phyloP scores from a whole-genome alignment of 768 basidiomycete species.

The Dentipellis fragilis region DNA sequence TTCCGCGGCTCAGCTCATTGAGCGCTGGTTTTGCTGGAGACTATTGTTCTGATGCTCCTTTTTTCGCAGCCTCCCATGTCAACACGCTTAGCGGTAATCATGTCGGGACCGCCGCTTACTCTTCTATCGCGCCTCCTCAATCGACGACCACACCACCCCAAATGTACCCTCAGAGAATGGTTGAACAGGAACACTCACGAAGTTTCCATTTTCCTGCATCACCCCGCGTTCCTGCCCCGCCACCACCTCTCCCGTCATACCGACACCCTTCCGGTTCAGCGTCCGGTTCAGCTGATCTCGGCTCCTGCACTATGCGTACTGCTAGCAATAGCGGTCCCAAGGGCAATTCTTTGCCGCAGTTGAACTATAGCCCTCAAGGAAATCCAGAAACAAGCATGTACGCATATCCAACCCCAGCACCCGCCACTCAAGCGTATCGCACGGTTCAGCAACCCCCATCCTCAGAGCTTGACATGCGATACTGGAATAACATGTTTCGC shows the following conservation, averaged over 20 bases:
- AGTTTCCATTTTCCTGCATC: conserved; percentile 25
- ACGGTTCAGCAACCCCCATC: neutral
- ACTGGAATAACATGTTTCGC: conserved; percentile 67
- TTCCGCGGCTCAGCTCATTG: no score
- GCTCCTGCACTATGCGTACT: neutral
- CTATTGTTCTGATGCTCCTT: neutral
- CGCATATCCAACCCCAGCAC: conserved; percentile 2
- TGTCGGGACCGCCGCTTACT: neutral
- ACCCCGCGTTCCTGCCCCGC: conserved; percentile 20
- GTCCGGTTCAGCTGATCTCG: neutral
- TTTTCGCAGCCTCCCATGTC: neutral
- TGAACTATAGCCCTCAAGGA: neutral
- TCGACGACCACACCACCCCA: conserved; percentile 16
- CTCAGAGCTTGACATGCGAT: conserved; percentile 45
- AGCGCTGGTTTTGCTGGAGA: no score
- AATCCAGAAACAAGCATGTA: neutral
- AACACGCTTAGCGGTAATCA: neutral
- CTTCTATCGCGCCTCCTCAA: neutral
- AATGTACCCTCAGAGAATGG: conserved; percentile 26
- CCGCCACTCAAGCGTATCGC: neutral
- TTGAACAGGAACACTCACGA: conserved; percentile 23
- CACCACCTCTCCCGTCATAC: conserved; percentile 14
- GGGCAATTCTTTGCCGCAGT: conserved; percentile 2
- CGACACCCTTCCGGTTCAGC: neutral
- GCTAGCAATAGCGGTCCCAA: neutral